These are phyloP conservation scores for Alternaria sp. DNA, from an alignment of 2,329 filamentous ascomycete genomes.

Conservation along the genomic window DNA sequence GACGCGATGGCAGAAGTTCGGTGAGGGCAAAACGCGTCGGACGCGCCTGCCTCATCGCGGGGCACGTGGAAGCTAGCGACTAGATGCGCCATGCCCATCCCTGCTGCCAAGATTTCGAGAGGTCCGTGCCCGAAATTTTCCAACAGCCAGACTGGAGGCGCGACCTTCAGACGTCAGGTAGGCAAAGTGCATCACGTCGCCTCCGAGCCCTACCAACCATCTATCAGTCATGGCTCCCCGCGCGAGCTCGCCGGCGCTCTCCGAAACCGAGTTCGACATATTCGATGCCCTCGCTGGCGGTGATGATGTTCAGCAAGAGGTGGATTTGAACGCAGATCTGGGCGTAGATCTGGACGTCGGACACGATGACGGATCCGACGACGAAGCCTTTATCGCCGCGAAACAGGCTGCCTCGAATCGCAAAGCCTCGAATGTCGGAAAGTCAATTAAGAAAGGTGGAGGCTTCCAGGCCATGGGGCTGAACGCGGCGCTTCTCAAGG, in stretches of 20 bases:
- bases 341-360: slow-evolving; percentile 50
- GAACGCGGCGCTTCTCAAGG: slow-evolving; percentile 82
- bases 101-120: slow-evolving; percentile 35
- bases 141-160: slow-evolving; percentile 9
- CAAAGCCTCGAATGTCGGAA: slow-evolving; percentile 79
- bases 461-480: slow-evolving; percentile 96
- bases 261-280: slow-evolving; percentile 93
- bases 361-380: slow-evolving; percentile 65
- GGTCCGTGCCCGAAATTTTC: slow-evolving; percentile 34
- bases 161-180: slow-evolving; percentile 7
- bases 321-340: slow-evolving; percentile 43
- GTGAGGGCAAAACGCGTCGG: slow-evolving; percentile 38
- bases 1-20: slow-evolving; percentile 12
- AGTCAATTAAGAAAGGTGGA: slow-evolving; percentile 90
- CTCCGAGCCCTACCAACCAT: neutral
- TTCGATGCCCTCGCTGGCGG: slow-evolving; percentile 75
- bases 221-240: slow-evolving; percentile 69
- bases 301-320: slow-evolving; percentile 55
- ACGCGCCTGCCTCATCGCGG: slow-evolving; percentile 32
- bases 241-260: slow-evolving; percentile 79
- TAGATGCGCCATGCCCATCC: slow-evolving; percentile 5
- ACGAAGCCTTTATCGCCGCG: slow-evolving; percentile 90
- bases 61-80: slow-evolving; percentile 21
- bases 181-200: slow-evolving; percentile 18
- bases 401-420: slow-evolving; percentile 87